Conservation (phyloP, 768 basidiomycete species). For the Polyporus arcularius region DNA sequence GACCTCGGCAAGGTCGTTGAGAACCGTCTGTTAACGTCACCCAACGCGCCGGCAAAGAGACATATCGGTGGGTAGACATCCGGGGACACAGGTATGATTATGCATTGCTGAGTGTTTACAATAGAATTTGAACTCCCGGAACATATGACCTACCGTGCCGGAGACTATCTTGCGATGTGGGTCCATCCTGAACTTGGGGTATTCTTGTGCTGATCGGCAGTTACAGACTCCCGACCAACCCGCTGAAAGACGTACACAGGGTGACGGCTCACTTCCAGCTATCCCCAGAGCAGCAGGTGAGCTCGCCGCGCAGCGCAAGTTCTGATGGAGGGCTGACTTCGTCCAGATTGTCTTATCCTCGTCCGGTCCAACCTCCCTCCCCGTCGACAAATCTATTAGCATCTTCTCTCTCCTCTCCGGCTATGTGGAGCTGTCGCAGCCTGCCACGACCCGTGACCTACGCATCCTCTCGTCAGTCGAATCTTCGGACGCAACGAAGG, state of each 20-base stretch:
- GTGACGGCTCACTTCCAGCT: slow-evolving; percentile 40
- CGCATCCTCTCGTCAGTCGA: slow-evolving; percentile 32
- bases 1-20: slow-evolving; percentile 41
- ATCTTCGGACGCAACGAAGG: slow-evolving; percentile 27
- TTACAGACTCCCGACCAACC: slow-evolving; percentile 43
- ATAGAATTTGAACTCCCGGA: slow-evolving; percentile 44
- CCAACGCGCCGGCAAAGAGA: slow-evolving; percentile 41
- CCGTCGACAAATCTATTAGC: slow-evolving; percentile 39
- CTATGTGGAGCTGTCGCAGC: slow-evolving; percentile 51
- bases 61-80: slow-evolving; percentile 38
- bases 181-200: slow-evolving; percentile 4
- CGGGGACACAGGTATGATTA: not conserved
- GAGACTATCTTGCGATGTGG: slow-evolving; percentile 50
- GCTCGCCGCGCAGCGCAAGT: not conserved
- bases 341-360: slow-evolving; percentile 39
- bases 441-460: slow-evolving; percentile 45
- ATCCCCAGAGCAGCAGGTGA: slow-evolving; percentile 41
- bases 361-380: slow-evolving; percentile 41
- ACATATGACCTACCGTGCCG: slow-evolving; percentile 40
- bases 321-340: not conserved
- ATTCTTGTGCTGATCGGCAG: not conserved
- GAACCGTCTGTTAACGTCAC: slow-evolving; percentile 41
- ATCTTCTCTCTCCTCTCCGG: slow-evolving; percentile 41
- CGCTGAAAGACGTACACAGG: slow-evolving; percentile 38
- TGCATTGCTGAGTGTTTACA: not conserved